Conservation (phyloP, 1,284 basidiomycete genomes). For the Apiotrichum porosum region DNA sequence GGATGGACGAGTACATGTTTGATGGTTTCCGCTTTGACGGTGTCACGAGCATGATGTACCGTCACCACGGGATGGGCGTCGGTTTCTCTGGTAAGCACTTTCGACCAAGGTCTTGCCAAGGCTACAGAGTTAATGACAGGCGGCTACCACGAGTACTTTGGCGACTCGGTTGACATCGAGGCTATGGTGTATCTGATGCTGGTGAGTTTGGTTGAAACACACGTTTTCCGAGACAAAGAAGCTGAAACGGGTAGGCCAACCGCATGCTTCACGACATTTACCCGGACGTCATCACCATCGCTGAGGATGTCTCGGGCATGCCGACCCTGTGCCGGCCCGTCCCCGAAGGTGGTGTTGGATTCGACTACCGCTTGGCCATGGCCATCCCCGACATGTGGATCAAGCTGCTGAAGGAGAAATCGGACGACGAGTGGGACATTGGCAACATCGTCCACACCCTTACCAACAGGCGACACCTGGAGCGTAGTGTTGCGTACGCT, state of each 20-base stretch:
- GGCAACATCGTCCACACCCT: slow-evolving; percentile 82
- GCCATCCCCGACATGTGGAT: slow-evolving; percentile 99
- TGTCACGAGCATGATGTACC: slow-evolving; percentile 98
- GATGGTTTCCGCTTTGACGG: slow-evolving; percentile 98
- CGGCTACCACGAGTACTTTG: slow-evolving; percentile 97
- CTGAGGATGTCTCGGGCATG: slow-evolving; percentile 97
- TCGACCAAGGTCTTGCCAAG: not conserved
- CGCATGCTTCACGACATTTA: slow-evolving; percentile 77
- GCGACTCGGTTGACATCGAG: slow-evolving; percentile 74
- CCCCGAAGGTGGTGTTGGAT: slow-evolving; percentile 81
- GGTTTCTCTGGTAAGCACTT: slow-evolving; percentile 72
- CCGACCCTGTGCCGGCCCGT: slow-evolving; percentile 83
- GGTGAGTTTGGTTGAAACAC: slow-evolving; percentile 54
- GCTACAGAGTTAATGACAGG: slow-evolving; percentile 42
- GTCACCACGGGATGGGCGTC: slow-evolving; percentile 93
- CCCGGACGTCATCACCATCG: slow-evolving; percentile 80
- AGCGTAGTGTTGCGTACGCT: slow-evolving; percentile 90
- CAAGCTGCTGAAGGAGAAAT: slow-evolving; percentile 90
- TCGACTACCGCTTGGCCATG: slow-evolving; percentile 97
- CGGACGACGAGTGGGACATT: slow-evolving; percentile 85
- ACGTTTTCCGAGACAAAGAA: not conserved
- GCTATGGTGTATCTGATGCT: slow-evolving; percentile 95
- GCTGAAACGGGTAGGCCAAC: slow-evolving; percentile 67
- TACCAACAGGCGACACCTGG: slow-evolving; percentile 80
- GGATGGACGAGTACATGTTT: slow-evolving; percentile 90